A percentile compares a stretch with the other conserved stretches of the same genome.
Conservation (phyloP, 176 grass and related monocot species). For the Hordeum vulgare region DNA sequence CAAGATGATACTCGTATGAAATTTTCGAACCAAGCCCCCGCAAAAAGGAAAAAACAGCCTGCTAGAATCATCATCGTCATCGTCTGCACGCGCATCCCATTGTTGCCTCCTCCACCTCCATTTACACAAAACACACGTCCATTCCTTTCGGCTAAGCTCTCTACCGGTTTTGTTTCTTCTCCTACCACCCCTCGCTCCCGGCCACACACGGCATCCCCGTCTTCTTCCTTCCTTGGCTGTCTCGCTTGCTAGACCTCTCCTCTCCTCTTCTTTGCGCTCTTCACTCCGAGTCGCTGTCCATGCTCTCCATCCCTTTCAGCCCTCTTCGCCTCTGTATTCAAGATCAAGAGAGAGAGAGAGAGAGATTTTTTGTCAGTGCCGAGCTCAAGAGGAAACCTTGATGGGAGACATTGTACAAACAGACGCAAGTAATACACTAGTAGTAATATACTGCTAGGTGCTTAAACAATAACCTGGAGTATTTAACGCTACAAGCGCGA, state of each 20-base stretch:
- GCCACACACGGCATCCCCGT: background rate
- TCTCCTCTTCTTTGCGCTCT: background rate
- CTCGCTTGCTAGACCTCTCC: no score
- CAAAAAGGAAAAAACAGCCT: background rate
- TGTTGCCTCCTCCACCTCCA: background rate
- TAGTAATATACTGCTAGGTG: no score
- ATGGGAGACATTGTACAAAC: no score
- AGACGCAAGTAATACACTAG: background rate
- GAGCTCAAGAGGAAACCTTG: background rate
- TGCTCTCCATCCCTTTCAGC: constrained; percentile 81
- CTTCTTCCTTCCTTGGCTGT: background rate
- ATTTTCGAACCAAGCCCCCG: background rate
- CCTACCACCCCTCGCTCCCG: background rate
- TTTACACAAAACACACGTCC: background rate
- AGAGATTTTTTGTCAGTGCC: background rate
- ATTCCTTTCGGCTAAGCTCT: background rate
- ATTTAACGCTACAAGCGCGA: background rate
- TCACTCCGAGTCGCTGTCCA: constrained; percentile 86
- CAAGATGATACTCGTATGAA: no score
- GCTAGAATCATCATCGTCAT: background rate
- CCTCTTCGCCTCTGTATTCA: constrained; percentile 62
- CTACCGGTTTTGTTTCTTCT: background rate
- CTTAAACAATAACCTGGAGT: background rate
- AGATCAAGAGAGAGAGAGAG: background rate
- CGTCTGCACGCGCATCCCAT: background rate